These are phyloP conservation scores for Solanum rostratum DNA, from an alignment of 257 asterid species.

Conservation along the genomic window DNA sequence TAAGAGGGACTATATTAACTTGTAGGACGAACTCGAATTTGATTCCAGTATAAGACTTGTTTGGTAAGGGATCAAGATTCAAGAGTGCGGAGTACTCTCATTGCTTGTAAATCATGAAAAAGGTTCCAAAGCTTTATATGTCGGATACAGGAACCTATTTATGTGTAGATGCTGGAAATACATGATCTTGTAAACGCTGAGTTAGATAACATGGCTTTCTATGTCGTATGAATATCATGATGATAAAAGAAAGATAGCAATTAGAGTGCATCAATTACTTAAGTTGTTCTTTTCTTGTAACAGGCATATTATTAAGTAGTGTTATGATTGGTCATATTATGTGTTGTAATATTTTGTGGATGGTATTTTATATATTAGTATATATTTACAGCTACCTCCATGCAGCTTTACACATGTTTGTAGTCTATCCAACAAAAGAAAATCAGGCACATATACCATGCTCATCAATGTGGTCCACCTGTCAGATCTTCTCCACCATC, in stretches of 20 bases:
- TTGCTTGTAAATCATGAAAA: background rate
- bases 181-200: background rate
- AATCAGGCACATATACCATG: background rate
- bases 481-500: background rate
- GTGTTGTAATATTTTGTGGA: background rate
- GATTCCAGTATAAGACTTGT: background rate
- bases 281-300: background rate
- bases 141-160: background rate
- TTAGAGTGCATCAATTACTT: background rate
- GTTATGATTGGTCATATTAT: background rate
- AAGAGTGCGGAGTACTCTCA: background rate
- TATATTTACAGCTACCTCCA: background rate
- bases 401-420: background rate
- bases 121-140: background rate
- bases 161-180: background rate
- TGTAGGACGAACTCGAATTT: background rate
- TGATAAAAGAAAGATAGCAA: background rate
- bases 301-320: background rate
- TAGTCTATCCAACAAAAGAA: background rate
- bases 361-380: background rate
- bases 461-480: background rate
- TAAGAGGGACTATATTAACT: background rate
- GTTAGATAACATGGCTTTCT: background rate
- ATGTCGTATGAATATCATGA: background rate
- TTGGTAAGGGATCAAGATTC: background rate